These are phyloP conservation scores for Scolecobasidium constrictum DNA, from an alignment of 2,329 filamentous ascomycete species.

Conservation along the genomic window DNA sequence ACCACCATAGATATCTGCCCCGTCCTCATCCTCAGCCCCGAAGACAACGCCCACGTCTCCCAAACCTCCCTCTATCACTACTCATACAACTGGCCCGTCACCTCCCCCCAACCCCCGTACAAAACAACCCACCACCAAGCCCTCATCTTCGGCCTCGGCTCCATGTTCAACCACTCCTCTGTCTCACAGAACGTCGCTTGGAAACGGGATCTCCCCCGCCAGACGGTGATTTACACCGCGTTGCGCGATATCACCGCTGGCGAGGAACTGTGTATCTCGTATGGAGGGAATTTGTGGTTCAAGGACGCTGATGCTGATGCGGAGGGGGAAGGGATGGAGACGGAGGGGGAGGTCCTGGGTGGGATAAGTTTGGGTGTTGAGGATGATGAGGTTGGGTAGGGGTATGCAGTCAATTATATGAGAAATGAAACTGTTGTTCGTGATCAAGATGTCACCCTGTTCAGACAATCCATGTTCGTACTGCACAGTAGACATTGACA, in stretches of 20 bases:
- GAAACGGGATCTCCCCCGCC: constrained; percentile 35
- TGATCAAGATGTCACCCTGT: too few species aligned
- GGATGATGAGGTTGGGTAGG: too few species aligned
- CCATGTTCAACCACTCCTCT: constrained; percentile 48
- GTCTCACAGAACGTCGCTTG: constrained; percentile 44
- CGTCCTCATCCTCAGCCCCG: constrained; percentile 36
- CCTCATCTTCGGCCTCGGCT: constrained; percentile 43
- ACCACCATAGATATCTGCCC: constrained; percentile 42
- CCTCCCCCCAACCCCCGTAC: constrained; percentile 3
- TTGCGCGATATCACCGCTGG: constrained; percentile 38
- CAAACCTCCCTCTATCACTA: constrained; percentile 44
- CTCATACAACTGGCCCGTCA: constrained; percentile 41
- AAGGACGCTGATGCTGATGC: constrained; percentile 28
- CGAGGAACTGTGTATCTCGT: constrained; percentile 45
- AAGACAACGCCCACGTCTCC: constrained; percentile 39
- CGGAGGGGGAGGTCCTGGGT: constrained; percentile 26
- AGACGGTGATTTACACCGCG: constrained; percentile 38
- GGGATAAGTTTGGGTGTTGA: too few species aligned
- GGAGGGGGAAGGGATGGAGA: constrained; percentile 21
- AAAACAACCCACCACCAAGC: constrained; percentile 27
- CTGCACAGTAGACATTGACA: too few species aligned
- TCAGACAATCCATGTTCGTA: too few species aligned
- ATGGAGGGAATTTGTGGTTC: constrained; percentile 36
- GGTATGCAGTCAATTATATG: too few species aligned
- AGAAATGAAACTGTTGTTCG: too few species aligned